phyloP scores from a whole-genome alignment of 2,329 filamentous ascomycete species.

The Lasiodiplodia gonubiensis region DNA sequence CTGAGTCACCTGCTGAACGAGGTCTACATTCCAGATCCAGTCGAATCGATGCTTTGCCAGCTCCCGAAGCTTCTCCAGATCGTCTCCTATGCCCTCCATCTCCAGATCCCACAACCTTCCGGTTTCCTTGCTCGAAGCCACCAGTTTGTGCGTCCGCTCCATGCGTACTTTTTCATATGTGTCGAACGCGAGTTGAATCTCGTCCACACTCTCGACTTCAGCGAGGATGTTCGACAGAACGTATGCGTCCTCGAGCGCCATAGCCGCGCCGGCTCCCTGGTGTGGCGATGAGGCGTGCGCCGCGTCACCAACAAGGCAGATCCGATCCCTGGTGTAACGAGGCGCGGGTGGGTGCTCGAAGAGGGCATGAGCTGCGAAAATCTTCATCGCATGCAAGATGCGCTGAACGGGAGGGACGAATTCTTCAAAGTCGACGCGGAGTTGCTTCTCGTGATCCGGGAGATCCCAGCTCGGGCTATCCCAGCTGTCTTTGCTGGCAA shows the following conservation, averaged over 20 bases:
- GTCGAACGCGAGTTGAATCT: too few species aligned
- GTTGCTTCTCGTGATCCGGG: constrained; percentile 47
- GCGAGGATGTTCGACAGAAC: constrained; percentile 37
- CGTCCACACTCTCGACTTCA: too few species aligned
- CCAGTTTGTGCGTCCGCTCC: too few species aligned
- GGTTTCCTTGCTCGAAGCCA: too few species aligned
- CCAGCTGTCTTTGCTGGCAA: constrained; percentile 54
- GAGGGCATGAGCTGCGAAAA: constrained; percentile 55
- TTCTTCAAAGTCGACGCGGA: constrained; percentile 47
- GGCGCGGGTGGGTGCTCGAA: constrained; percentile 54
- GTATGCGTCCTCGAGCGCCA: constrained; percentile 62
- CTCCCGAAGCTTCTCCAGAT: too few species aligned
- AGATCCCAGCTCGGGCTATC: constrained; percentile 48
- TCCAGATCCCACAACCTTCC: too few species aligned
- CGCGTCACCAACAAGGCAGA: constrained; percentile 61
- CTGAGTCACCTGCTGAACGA: too few species aligned
- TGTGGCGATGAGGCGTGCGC: constrained; percentile 63
- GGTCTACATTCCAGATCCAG: too few species aligned
- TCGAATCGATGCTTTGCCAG: too few species aligned
- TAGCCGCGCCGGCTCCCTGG: constrained; percentile 61
- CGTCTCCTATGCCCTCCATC: too few species aligned
- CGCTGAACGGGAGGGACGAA: constrained; percentile 50
- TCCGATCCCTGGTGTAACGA: constrained; percentile 42
- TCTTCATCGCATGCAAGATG: constrained; percentile 53
- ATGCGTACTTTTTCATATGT: too few species aligned